Evolutionary conservation across 78 protist genomes (phyloP).

Genomic region (Mantamonas sphyraenae): DNA sequence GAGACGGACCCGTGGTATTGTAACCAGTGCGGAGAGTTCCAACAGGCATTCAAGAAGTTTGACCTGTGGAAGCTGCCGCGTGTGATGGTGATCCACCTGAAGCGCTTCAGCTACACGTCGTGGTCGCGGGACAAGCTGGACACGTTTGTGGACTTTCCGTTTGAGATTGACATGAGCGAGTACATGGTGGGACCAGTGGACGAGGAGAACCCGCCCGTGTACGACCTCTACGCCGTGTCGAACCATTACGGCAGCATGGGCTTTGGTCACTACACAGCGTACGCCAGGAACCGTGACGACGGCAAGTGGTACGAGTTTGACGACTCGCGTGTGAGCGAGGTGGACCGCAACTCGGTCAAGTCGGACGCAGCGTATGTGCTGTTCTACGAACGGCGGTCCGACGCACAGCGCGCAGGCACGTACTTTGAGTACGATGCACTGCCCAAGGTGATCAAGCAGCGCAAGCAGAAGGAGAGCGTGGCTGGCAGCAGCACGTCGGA

Average conservation of each 20-base stretch:
- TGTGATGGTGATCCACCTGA: conserved; percentile 72
- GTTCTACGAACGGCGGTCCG: conserved; percentile 59
- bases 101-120: conserved; percentile 66
- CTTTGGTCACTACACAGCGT: conserved; percentile 94
- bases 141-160: conserved; percentile 60
- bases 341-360: not conserved
- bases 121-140: conserved; percentile 59
- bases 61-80: conserved; percentile 83
- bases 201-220: conserved; percentile 27
- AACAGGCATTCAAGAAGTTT: no score
- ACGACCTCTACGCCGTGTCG: conserved; percentile 75
- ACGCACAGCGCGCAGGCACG: no score
- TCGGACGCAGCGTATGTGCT: conserved; percentile 68
- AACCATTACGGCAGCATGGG: conserved; percentile 81
- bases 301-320: conserved; percentile 68
- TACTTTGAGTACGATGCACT: no score
- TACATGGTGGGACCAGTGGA: conserved; percentile 14
- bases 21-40: conserved; percentile 19
- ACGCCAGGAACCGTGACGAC: conserved; percentile 40
- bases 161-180: conserved; percentile 49
- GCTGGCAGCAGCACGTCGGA: no score
- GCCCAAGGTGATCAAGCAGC: no score
- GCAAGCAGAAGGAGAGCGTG: no score
- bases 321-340: conserved; percentile 36
- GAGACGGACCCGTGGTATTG: conserved; percentile 68